phyloP scores from a whole-genome alignment of 2,329 filamentous ascomycete genomes.

The Lanzia echinophila region DNA sequence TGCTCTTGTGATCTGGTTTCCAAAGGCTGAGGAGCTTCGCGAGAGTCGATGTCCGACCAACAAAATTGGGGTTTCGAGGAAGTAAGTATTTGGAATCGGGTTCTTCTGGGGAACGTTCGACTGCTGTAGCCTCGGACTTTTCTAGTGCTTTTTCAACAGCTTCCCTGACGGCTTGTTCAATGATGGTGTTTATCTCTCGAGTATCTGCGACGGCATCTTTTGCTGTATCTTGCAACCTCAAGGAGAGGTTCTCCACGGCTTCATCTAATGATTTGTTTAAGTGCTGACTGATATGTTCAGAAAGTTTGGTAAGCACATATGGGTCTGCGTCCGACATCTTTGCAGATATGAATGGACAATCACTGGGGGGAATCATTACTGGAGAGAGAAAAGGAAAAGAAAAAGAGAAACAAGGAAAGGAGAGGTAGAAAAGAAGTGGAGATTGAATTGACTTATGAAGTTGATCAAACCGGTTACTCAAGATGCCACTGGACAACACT shows the following conservation, averaged over 20 bases:
- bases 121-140: background rate
- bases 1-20: conserved; percentile 17
- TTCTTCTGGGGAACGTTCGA: background rate
- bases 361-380: background rate
- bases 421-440: background rate
- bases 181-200: conserved; percentile 5
- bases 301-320: conserved; percentile 8
- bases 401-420: too few relatives aligned
- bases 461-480: background rate
- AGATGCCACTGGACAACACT: conserved; percentile 4
- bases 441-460: conserved; percentile 2
- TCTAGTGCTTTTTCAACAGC: conserved; percentile 6
- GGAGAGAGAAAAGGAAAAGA: background rate
- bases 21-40: conserved; percentile 21
- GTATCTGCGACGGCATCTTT: conserved; percentile 6
- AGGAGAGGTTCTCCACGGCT: conserved; percentile 4
- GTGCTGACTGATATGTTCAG: conserved; percentile 6
- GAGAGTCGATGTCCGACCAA: conserved; percentile 17
- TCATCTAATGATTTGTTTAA: conserved; percentile 6
- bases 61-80: conserved; percentile 19
- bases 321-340: conserved; percentile 8
- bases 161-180: conserved; percentile 5
- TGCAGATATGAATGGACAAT: conserved; percentile 5
- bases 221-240: conserved; percentile 6
- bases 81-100: conserved; percentile 17